Conservation (phyloP, 2,329 filamentous ascomycete species). For the Verticillium isaacii region DNA sequence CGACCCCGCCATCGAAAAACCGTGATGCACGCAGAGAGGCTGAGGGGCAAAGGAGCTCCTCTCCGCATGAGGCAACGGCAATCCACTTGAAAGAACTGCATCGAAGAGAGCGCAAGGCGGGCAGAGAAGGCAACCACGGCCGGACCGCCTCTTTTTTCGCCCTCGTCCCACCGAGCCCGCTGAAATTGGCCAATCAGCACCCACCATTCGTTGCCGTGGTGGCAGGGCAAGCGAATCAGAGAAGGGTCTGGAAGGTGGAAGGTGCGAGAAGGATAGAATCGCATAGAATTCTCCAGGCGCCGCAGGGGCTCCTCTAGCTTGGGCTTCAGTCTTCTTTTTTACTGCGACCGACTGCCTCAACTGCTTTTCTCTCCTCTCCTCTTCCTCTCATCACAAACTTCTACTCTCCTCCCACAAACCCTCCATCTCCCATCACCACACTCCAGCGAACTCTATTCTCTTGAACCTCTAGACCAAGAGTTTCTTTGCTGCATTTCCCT, state of each 20-base stretch:
- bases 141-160: neutral
- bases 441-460: constrained; percentile 15
- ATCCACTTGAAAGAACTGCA: neutral
- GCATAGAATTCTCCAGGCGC: constrained; percentile 37
- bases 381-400: constrained; percentile 9
- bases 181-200: constrained; percentile 12
- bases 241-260: constrained; percentile 16
- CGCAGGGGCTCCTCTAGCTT: constrained; percentile 9
- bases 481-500: constrained; percentile 1
- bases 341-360: constrained; percentile 17
- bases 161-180: neutral
- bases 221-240: constrained; percentile 16
- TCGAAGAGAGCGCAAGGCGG: neutral
- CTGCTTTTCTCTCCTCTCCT: constrained; percentile 15
- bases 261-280: constrained; percentile 31
- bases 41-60: neutral
- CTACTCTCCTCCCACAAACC: constrained; percentile 14
- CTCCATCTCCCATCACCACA: constrained; percentile 14
- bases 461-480: constrained; percentile 1
- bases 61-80: neutral
- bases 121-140: neutral
- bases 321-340: constrained; percentile 26
- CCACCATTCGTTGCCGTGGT: constrained; percentile 15
- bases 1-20: neutral
- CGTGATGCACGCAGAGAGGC: neutral